A percentile compares a stretch with the other conserved stretches of the same genome.
Evolutionary conservation across 345 rosid species (phyloP).

Genomic region (Capsella bursapastoris): DNA sequence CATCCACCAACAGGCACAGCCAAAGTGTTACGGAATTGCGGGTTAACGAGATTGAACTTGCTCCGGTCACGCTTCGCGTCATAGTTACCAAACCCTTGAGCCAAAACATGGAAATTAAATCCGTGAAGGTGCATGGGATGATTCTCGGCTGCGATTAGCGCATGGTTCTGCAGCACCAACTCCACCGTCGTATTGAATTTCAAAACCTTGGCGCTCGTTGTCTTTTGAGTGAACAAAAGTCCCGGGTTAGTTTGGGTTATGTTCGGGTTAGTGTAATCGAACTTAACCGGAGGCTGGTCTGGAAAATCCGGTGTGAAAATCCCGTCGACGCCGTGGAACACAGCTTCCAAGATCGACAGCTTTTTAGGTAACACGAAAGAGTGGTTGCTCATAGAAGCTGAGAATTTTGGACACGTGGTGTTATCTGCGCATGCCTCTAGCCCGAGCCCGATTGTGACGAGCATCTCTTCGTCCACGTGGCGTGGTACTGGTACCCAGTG

Average conservation of each 20-base stretch:
- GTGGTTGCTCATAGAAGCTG: conserved; percentile 83
- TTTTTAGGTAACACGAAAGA: conserved; percentile 61
- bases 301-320: conserved; percentile 79
- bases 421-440: conserved; percentile 55
- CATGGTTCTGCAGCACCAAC: conserved; percentile 77
- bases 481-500: conserved; percentile 71
- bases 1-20: conserved; percentile 87
- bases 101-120: conserved; percentile 75
- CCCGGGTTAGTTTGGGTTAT: conserved; percentile 36
- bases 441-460: conserved; percentile 63
- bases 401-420: conserved; percentile 55
- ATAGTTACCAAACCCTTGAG: conserved; percentile 91
- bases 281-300: conserved; percentile 54
- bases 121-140: conserved; percentile 96
- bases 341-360: conserved; percentile 69
- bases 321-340: conserved; percentile 54
- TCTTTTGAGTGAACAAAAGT: conserved; percentile 54
- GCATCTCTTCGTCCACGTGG: conserved; percentile 70
- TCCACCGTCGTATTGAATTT: conserved; percentile 80
- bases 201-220: conserved; percentile 62
- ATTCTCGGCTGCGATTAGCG: conserved; percentile 60
- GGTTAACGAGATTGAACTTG: conserved; percentile 64
- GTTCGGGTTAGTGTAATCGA: conserved; percentile 66
- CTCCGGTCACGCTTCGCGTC: conserved; percentile 50
- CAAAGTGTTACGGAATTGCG: conserved; percentile 76